phyloP scores from a whole-genome alignment of 75 land plant genomes.

The Sequoia sempervirens region DNA sequence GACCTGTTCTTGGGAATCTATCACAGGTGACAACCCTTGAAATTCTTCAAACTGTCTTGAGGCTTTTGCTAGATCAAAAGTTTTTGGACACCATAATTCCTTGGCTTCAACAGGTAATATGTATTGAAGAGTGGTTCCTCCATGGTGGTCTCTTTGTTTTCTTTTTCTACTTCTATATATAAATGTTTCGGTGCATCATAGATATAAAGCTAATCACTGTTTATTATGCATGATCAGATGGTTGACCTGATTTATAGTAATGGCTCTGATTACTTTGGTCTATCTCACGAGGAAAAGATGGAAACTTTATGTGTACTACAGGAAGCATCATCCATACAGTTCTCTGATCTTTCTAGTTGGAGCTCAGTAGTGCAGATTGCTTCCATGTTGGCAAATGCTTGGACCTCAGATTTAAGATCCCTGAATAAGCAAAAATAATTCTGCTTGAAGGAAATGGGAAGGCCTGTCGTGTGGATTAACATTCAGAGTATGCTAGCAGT shows the following conservation, averaged over 20 bases:
- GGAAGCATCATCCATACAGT: constrained; percentile 47
- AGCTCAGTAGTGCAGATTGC: constrained; percentile 44
- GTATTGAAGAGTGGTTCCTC: neutral
- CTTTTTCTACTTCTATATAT: neutral
- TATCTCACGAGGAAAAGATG: constrained; percentile 47
- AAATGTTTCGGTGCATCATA: neutral
- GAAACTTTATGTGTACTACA: constrained; percentile 55
- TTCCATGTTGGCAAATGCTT: constrained; percentile 36
- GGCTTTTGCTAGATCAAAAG: constrained; percentile 52
- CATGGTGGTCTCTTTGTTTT: neutral
- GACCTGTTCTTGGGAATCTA: constrained; percentile 78
- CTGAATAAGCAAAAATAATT: neutral
- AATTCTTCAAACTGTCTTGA: constrained; percentile 42
- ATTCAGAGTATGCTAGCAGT: constrained; percentile 2
- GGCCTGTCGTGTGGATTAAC: neutral
- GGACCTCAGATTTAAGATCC: constrained; percentile 28
- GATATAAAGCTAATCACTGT: neutral
- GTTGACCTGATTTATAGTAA: constrained; percentile 40
- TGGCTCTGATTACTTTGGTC: constrained; percentile 42
- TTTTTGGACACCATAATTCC: constrained; percentile 62
- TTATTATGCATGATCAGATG: constrained; percentile 38
- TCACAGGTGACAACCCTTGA: constrained; percentile 42
- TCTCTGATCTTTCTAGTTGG: constrained; percentile 39
- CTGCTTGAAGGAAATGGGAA: neutral
- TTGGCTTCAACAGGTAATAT: constrained; percentile 83